Conservation (phyloP, 495 filamentous ascomycete species). For the Annulohypoxylon moriforme region DNA sequence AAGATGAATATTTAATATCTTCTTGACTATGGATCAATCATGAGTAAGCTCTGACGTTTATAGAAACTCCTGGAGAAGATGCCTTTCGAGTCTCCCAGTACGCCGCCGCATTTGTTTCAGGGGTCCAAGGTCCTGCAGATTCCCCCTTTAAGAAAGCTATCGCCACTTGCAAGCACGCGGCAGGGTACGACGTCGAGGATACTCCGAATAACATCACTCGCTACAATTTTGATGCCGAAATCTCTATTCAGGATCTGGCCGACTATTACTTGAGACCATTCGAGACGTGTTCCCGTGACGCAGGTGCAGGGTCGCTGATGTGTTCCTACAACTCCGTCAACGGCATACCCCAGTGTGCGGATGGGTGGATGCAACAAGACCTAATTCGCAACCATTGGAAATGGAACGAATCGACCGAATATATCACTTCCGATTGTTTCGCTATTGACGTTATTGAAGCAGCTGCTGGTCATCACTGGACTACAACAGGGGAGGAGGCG, state of each 20-base stretch:
- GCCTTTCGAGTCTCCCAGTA: neutral
- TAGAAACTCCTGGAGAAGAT: conserved; percentile 12
- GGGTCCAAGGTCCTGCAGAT: neutral
- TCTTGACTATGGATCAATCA: neutral
- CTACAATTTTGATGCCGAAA: neutral
- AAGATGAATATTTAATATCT: neutral
- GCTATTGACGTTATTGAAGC: conserved; percentile 1
- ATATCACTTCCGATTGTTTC: conserved; percentile 1
- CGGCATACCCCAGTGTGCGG: neutral
- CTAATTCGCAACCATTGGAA: conserved; percentile 2
- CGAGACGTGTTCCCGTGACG: neutral
- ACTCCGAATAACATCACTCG: neutral
- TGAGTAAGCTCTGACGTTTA: neutral
- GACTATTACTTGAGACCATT: conserved; percentile 1
- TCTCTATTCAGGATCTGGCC: neutral
- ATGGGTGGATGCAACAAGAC: neutral
- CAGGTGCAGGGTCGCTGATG: conserved; percentile 1
- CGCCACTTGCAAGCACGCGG: conserved; percentile 7
- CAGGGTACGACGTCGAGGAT: conserved; percentile 1
- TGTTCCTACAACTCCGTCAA: conserved; percentile 6
- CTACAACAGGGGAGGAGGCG: neutral
- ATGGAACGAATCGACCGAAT: neutral
- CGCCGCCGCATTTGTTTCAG: neutral
- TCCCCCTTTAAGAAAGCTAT: neutral
- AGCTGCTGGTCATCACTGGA: neutral